phyloP scores from a whole-genome alignment of 257 asterid genomes.

The Dorcoceras hygrometricum region DNA sequence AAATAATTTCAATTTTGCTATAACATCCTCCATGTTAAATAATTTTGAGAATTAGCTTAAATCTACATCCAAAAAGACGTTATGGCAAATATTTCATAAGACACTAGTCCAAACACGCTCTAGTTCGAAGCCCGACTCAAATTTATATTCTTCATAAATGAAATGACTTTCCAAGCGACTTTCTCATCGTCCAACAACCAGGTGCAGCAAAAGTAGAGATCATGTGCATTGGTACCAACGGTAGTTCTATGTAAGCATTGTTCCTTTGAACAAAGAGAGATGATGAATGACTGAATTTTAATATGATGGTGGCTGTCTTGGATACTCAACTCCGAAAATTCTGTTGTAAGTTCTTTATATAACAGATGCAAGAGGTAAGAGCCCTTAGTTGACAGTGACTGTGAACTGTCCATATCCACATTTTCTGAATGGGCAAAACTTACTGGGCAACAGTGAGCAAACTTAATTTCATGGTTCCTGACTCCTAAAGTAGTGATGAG shows the following conservation, averaged over 20 bases:
- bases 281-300: slow-evolving; percentile 46
- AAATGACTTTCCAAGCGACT: slow-evolving; percentile 53
- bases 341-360: slow-evolving; percentile 29
- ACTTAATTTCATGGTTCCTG: slow-evolving; percentile 45
- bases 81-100: neutral
- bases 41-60: neutral
- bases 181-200: slow-evolving; percentile 59
- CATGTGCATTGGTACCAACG: slow-evolving; percentile 7
- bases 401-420: slow-evolving; percentile 12
- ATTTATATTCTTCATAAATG: slow-evolving; percentile 36
- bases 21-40: too few relatives aligned
- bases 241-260: slow-evolving; percentile 43
- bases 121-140: neutral
- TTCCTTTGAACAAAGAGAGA: slow-evolving; percentile 41
- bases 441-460: slow-evolving; percentile 46
- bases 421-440: slow-evolving; percentile 14
- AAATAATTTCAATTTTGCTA: too few relatives aligned
- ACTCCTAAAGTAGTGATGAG: slow-evolving; percentile 32
- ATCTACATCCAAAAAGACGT: neutral
- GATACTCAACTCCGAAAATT: slow-evolving; percentile 32
- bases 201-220: slow-evolving; percentile 45
- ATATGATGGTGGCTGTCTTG: slow-evolving; percentile 35
- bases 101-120: neutral
- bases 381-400: slow-evolving; percentile 20
- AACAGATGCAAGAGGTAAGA: slow-evolving; percentile 35